phyloP scores from a whole-genome alignment of 2,329 filamentous ascomycete species.

The Teratosphaeria destructans region DNA sequence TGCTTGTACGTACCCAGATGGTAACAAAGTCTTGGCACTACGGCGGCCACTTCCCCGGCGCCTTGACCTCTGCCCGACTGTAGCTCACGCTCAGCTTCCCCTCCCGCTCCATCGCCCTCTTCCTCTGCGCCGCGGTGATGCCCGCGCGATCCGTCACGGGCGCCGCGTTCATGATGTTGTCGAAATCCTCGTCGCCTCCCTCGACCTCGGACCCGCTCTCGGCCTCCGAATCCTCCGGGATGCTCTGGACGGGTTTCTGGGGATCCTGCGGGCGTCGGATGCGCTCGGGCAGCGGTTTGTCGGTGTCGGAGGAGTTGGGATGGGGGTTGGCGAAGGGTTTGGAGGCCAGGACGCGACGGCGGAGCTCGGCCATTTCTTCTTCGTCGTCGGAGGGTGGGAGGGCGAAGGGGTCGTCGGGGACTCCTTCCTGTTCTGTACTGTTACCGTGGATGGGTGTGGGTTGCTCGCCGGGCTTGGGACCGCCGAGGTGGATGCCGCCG shows the following conservation, averaged over 20 bases:
- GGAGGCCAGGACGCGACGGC: slow-evolving; percentile 79
- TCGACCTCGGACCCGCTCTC: slow-evolving; percentile 63
- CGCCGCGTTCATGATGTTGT: slow-evolving; percentile 85
- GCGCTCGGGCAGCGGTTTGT: slow-evolving; percentile 43
- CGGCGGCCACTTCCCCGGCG: slow-evolving; percentile 35
- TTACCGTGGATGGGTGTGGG: slow-evolving; percentile 30
- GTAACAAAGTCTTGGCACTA: not conserved
- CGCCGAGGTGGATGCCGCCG: slow-evolving; percentile 25
- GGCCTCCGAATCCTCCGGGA: slow-evolving; percentile 47
- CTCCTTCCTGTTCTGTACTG: slow-evolving; percentile 34
- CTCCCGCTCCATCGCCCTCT: slow-evolving; percentile 39
- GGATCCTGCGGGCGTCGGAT: slow-evolving; percentile 48
- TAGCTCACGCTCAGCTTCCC: slow-evolving; percentile 36
- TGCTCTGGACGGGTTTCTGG: slow-evolving; percentile 31
- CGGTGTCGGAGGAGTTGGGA: slow-evolving; percentile 16
- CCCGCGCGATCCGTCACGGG: slow-evolving; percentile 81
- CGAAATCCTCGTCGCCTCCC: slow-evolving; percentile 64
- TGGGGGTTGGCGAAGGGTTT: slow-evolving; percentile 67
- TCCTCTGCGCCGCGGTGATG: slow-evolving; percentile 51
- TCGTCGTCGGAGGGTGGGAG: slow-evolving; percentile 72
- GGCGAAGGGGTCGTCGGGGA: slow-evolving; percentile 61
- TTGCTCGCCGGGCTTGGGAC: slow-evolving; percentile 42
- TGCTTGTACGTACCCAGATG: not conserved
- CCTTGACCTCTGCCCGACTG: slow-evolving; percentile 37
- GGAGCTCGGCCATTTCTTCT: slow-evolving; percentile 84